Evolutionary conservation across 2,329 filamentous ascomycete genomes (phyloP), one percentile per base, ranked within the genome.

Genomic region (Aspergillus floridensis): DNA sequence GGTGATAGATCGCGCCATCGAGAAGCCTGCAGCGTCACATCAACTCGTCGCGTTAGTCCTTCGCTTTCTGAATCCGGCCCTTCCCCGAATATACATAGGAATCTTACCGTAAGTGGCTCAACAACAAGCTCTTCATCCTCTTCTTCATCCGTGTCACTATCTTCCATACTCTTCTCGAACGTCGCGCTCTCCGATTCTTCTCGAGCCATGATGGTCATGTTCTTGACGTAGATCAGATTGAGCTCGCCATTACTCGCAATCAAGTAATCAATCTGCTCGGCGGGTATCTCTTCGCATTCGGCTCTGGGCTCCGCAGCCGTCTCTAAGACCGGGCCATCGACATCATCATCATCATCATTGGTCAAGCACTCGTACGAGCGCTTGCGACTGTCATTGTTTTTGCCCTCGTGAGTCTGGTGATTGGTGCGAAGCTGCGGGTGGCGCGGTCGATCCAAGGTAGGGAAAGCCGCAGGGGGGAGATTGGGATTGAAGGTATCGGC

Each of bases 401-500:
- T 12, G 53, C 38, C 49, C 1, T 51, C 12, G 19, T 32, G 16
- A 12, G 58, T 29, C 1, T 26, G 51, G 22, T 49, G 11, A 22
- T 56, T 21, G 16, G 35, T 29, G 8, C 31, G 48, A 19, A 26
- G 22, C 52, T 10, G 32, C 35, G 46, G 1, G 31, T 50, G 49
- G 31, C 56, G 58, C 14, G 67, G 64, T 7, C 49, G 54, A 29
- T 73, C 67, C 19, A 77, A 57, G 7, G 74, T 78, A 22, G 78
- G 78, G 57, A 80, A 80, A 6, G 72, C 74, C 35, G 77, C 77
- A 48, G 77, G 73, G 47, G 72, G 74, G 16, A 74, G 64, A 48
- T 74, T 67, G 10, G 78, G 76, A 61, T 79, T 68, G 59, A 70
- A 80, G 19, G 72, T 71, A 51, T 70, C 64, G 61, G 61, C 66